Evolutionary conservation across 345 rosid genomes (phyloP), one percentile per base, ranked within the genome.

Genomic region (Eucalyptus shirleyi): DNA sequence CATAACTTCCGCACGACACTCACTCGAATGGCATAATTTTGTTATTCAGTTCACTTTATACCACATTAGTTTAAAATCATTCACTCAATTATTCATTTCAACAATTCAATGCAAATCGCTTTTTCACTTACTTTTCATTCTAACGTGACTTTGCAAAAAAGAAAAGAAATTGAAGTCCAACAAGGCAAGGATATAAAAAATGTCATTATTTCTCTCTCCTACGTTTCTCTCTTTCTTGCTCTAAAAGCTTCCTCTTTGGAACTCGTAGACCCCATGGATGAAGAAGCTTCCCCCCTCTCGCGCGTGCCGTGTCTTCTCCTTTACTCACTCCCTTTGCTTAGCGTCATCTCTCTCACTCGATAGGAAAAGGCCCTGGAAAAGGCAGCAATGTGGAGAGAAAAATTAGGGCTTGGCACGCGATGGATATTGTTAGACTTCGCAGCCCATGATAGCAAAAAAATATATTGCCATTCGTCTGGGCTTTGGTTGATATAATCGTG

Each of bases 11-110:
- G n/a, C 16, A 62, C 1, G 1, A 62, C 9, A 13, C 4, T 30
- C 9, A 13, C 4, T 62, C 2, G 4, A 30, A 30, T 3, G 0
- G 0, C 8, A 62, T 62, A 10, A 62, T 30, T 30, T 30, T 62
- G 1, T 26, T 3, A 56, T 62, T 26, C 1, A 0, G 4, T 28
- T 60, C 34, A 3, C 8, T 62, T 62, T 0, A 14, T 62, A 13
- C 4, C 17, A 62, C 18, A 28, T 62, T 1, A 0, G 4, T 28
- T 14, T 30, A 30, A 62, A 28, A 28, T 28, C n/a, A 30, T 28
- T 30, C 4, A 62, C n/a, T 28, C n/a, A 5, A 30, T 2, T 30
- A 6, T 30, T 0, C 2, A 30, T 65, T 9, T 10, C 1, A 1
- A 69, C 12, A 34, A 18, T 69, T 69, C 12, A 34, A 32, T 0